Evolutionary conservation across 2,329 filamentous ascomycete genomes (phyloP).

Genomic region (Epicoccum sorghinum): DNA sequence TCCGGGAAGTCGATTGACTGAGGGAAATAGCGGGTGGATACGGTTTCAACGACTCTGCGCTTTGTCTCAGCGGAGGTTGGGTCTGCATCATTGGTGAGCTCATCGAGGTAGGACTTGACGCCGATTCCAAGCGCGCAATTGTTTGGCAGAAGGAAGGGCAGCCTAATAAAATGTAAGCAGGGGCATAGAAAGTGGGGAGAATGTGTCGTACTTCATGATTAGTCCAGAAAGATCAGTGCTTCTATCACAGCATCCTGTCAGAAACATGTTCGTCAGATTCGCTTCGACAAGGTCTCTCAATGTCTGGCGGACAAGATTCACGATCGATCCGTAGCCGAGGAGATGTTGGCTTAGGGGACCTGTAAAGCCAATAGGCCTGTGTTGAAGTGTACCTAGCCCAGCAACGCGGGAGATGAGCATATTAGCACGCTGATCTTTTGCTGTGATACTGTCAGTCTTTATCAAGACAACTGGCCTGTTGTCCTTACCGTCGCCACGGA

Average conservation of each 20-base stretch:
- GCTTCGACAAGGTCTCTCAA: slow-evolving; percentile 86
- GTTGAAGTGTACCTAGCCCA: slow-evolving; percentile 79
- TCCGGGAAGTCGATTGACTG: slow-evolving; percentile 63
- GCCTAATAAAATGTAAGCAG: slow-evolving; percentile 31
- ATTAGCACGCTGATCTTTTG: slow-evolving; percentile 77
- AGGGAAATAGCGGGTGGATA: slow-evolving; percentile 64
- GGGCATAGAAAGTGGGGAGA: slow-evolving; percentile 28
- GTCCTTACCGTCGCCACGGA: slow-evolving; percentile 55
- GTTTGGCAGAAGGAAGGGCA: slow-evolving; percentile 72
- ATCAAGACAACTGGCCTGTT: not conserved
- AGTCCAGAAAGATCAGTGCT: slow-evolving; percentile 66
- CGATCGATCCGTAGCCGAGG: slow-evolving; percentile 83
- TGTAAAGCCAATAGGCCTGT: slow-evolving; percentile 88
- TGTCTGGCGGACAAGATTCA: slow-evolving; percentile 77
- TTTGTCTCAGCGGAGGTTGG: slow-evolving; percentile 58
- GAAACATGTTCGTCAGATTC: slow-evolving; percentile 77
- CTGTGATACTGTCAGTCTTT: slow-evolving; percentile 47
- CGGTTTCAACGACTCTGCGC: slow-evolving; percentile 57
- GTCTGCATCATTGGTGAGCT: slow-evolving; percentile 63
- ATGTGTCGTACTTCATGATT: slow-evolving; percentile 68
- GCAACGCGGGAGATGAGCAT: slow-evolving; percentile 86
- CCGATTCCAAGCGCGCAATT: slow-evolving; percentile 80
- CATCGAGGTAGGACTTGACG: slow-evolving; percentile 79
- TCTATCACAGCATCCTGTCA: slow-evolving; percentile 78
- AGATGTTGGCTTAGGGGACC: slow-evolving; percentile 91